Conservation (phyloP, 164 flowering plant genomes). For the Macadamia tetraphylla region DNA sequence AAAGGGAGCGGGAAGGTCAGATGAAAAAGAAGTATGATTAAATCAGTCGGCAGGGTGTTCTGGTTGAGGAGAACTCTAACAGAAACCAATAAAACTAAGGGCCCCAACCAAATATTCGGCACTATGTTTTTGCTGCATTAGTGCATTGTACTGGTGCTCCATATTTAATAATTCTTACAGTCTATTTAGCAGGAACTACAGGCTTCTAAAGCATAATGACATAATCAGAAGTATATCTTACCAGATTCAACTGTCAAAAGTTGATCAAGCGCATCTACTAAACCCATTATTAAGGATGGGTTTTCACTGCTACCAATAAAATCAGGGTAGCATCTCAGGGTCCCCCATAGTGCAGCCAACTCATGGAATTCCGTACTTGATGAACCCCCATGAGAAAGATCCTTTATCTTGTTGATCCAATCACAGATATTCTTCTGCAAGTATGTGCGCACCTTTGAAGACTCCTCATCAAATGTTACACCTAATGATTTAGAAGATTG, state of each 20-base stretch:
- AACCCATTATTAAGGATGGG: conserved; percentile 36
- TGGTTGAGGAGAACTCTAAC: no score
- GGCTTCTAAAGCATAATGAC: no score
- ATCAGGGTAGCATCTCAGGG: conserved; percentile 48
- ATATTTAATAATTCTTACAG: no score
- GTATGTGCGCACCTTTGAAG: conserved; percentile 27
- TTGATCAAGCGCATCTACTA: conserved; percentile 52
- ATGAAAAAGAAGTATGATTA: no score
- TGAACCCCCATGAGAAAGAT: conserved; percentile 13
- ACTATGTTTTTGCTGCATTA: no score
- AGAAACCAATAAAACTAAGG: no score
- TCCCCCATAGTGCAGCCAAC: conserved; percentile 71
- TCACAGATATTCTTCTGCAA: conserved; percentile 22
- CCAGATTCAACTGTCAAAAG: conserved; percentile 43
- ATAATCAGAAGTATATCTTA: conserved; percentile 16
- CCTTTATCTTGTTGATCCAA: conserved; percentile 38
- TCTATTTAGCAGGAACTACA: no score
- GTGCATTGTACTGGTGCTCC: no score
- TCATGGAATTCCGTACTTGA: conserved; percentile 23
- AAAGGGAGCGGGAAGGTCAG: no score
- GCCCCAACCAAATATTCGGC: no score
- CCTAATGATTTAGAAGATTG: conserved; percentile 21
- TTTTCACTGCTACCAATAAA: conserved; percentile 23
- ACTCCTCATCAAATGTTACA: conserved; percentile 24
- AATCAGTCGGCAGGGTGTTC: no score